A percentile compares a stretch with the other conserved stretches of the same genome.
phyloP scores from a whole-genome alignment of 2,329 filamentous ascomycete genomes.

The Cyphellophora europaea region DNA sequence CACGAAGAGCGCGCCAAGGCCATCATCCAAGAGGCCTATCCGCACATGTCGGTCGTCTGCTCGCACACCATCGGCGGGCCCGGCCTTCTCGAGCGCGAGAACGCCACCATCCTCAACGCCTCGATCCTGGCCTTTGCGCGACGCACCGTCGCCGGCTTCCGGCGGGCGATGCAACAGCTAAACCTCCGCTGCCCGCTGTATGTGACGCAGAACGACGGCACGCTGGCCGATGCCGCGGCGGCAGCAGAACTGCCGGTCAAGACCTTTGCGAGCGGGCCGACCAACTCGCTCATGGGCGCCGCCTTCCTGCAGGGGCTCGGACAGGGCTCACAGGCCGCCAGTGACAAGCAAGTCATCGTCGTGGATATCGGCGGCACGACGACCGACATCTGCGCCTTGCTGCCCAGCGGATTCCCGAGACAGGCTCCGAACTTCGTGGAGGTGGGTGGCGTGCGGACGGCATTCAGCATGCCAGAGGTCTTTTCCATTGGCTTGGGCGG shows the following conservation, averaged over 20 bases:
- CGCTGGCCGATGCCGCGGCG: conserved; percentile 43
- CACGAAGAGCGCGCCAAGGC: conserved; percentile 32
- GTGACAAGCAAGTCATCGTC: conserved; percentile 31
- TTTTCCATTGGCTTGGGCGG: conserved; percentile 49
- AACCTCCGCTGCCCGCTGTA: conserved; percentile 47
- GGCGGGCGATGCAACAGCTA: conserved; percentile 41
- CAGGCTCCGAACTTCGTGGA: conserved; percentile 51
- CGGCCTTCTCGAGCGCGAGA: conserved; percentile 49
- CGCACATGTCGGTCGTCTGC: conserved; percentile 30
- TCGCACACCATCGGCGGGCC: conserved; percentile 36
- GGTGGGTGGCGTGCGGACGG: conserved; percentile 49
- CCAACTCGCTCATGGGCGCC: conserved; percentile 55
- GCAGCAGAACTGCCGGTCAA: conserved; percentile 50
- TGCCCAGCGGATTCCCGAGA: conserved; percentile 50
- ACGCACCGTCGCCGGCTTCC: conserved; percentile 48
- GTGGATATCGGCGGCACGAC: conserved; percentile 54
- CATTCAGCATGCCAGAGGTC: conserved; percentile 50
- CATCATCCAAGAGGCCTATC: conserved; percentile 28
- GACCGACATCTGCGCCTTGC: conserved; percentile 49
- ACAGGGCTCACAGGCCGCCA: conserved; percentile 11
- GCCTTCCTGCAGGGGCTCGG: conserved; percentile 44
- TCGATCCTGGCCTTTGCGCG: conserved; percentile 50
- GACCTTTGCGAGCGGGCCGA: conserved; percentile 55
- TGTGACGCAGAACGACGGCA: conserved; percentile 57
- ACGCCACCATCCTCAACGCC: conserved; percentile 56